Evolutionary conservation across 2,329 filamentous ascomycete genomes (phyloP).

Genomic region (Arthrobotrys iridis): DNA sequence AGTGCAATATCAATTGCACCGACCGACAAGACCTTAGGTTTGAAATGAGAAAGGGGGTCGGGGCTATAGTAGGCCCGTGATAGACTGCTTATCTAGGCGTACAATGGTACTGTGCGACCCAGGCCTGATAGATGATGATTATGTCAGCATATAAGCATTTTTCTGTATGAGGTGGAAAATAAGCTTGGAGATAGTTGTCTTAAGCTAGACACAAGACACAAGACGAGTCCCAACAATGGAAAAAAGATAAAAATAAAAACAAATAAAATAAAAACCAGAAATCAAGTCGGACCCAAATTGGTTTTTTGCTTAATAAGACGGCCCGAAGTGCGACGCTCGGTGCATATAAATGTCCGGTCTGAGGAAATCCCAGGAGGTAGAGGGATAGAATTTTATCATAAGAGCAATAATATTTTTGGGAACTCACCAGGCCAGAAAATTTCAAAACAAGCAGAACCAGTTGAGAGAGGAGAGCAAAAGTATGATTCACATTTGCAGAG

Average conservation of each 20-base stretch:
- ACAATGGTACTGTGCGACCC: conserved; percentile 15
- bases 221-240: conserved; percentile 1
- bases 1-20: conserved; percentile 21
- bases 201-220: conserved; percentile 9
- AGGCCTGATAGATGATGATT: conserved; percentile 45
- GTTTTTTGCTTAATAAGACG: conserved; percentile 40
- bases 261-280: conserved; percentile 1
- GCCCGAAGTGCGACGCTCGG: conserved; percentile 24
- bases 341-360: conserved; percentile 41
- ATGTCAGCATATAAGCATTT: conserved; percentile 52
- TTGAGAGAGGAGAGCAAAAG: conserved; percentile 16
- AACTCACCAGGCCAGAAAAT: conserved; percentile 29
- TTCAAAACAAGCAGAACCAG: not conserved
- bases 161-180: conserved; percentile 20
- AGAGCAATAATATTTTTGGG: conserved; percentile 15
- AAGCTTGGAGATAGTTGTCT: conserved; percentile 23
- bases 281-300: not conserved
- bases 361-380: conserved; percentile 13
- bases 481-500: conserved; percentile 53
- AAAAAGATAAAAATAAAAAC: not conserved
- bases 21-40: conserved; percentile 21
- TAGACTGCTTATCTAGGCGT: conserved; percentile 7
- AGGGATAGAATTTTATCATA: conserved; percentile 34
- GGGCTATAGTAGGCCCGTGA: conserved; percentile 20
- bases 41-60: conserved; percentile 8